Percentiles rank a stretch among this genome's conserved stretches.
Conservation (phyloP, 164 flowering plant species). For the Cinnamomum chago region DNA sequence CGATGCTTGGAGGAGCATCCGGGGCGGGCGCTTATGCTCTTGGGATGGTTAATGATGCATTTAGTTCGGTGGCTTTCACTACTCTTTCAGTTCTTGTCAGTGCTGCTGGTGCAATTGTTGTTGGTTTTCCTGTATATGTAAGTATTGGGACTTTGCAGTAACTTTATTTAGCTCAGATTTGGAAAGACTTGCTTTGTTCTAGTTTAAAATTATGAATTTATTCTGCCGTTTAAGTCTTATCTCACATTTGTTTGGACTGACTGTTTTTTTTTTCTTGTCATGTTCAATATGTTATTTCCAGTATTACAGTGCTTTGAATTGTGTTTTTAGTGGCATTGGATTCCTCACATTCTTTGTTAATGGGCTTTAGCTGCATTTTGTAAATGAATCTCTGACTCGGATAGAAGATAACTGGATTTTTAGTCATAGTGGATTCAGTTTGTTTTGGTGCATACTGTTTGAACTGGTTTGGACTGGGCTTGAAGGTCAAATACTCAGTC, state of each 20-base stretch:
- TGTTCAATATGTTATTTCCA: too few relatives aligned
- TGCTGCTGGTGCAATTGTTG: conserved; percentile 83
- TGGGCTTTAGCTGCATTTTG: too few relatives aligned
- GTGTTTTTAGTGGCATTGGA: neutral
- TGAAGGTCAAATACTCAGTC: too few relatives aligned
- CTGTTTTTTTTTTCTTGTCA: too few relatives aligned
- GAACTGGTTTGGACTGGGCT: too few relatives aligned
- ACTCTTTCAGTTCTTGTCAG: conserved; percentile 66
- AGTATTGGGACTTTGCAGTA: conserved; percentile 10
- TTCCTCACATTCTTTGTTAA: neutral
- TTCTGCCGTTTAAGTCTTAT: neutral
- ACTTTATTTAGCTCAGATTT: conserved; percentile 1
- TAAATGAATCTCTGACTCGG: too few relatives aligned
- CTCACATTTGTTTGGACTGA: neutral
- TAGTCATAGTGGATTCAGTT: too few relatives aligned
- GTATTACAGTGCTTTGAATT: too few relatives aligned
- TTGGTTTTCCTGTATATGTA: conserved; percentile 90
- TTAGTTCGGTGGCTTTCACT: conserved; percentile 64
- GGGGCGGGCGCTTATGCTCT: conserved; percentile 70
- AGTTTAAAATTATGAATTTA: neutral
- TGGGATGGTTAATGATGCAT: conserved; percentile 81
- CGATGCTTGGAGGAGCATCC: conserved; percentile 88
- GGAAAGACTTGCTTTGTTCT: neutral
- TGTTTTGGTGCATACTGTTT: too few relatives aligned
- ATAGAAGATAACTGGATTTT: too few relatives aligned